A percentile compares a stretch with the other conserved stretches of the same genome.
Evolutionary conservation across 257 asterid genomes (phyloP).

Genomic region (Nicotiana obtusifolia): DNA sequence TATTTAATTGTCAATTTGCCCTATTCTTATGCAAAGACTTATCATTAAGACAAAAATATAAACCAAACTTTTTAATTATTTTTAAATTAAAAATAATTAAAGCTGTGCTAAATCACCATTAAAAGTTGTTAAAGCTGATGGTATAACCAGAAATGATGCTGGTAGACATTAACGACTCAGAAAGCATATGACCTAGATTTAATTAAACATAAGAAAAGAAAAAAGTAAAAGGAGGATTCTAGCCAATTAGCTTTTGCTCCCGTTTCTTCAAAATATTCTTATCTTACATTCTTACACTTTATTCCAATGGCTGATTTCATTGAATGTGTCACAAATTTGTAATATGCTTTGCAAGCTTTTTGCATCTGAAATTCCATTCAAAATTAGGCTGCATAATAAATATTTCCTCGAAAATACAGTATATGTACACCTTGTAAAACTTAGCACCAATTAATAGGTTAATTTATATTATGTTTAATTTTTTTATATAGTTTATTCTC

Average conservation of each 20-base stretch:
- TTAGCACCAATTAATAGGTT: too few species aligned
- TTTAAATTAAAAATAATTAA: background rate
- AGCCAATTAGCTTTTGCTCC: background rate
- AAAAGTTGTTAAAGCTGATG: background rate
- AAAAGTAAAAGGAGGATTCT: background rate
- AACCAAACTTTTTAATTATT: background rate
- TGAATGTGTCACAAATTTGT: background rate
- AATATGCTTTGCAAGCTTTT: background rate
- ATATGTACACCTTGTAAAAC: background rate
- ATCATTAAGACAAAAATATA: background rate
- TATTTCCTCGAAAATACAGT: background rate
- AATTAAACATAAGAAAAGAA: background rate
- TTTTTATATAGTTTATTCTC: too few species aligned
- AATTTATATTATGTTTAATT: too few species aligned
- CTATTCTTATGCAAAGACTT: background rate
- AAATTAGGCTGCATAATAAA: too few species aligned
- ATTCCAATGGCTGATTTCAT: background rate
- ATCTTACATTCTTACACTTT: background rate
- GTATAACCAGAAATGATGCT: background rate
- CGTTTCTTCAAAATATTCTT: background rate
- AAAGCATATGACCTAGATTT: background rate
- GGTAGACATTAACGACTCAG: background rate
- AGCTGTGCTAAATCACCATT: background rate
- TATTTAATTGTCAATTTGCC: background rate
- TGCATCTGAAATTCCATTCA: background rate